Evolutionary conservation across 257 asterid species (phyloP), one percentile per base, ranked within the genome.

Genomic region (Penstemon eatonii): DNA sequence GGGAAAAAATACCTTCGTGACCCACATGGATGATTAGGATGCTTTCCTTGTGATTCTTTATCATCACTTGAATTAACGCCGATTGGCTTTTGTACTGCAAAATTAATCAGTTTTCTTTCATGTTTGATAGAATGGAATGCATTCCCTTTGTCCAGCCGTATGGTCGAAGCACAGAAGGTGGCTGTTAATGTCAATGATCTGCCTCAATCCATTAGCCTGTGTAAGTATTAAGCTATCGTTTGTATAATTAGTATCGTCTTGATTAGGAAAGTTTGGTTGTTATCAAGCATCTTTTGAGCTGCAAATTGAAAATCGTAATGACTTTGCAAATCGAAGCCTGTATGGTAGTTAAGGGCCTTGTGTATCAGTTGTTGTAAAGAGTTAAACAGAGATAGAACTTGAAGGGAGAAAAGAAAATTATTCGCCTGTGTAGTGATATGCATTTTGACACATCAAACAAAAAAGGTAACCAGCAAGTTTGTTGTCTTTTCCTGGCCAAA

Each of bases 101-200:
- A 56, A 56, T 54, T 68, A 55, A 73, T 55, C 42, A 36, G 42
- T 59, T 65, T 40, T 66, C 71, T 71, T 44, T 60, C 47, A 62
- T 75, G 52, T 72, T 82, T 62, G 54, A 40, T 89, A 93, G 99
- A 90, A 86, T 44, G 96, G 96, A 67, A 68, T 87, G 92, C 99
- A 93, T 87, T 93, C 99, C 13, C 87, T 93, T 63, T 93, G 99
- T 79, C 99, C 99, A 52, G 99, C 99, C 12, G 86, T 91, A 70
- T 93, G 99, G 99, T 93, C 97, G 33, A 90, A 91, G 84, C 97
- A 93, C 72, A 86, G 99, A 79, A 83, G 95, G 87, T 93, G 99
- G 99, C 84, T 93, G 77, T 68, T 89, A 69, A 93, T 91, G 99
- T 93, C 99, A 46, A 93, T 90, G 97, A 74, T 93, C 78, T 88